phyloP scores from a whole-genome alignment of 441 rosid genomes.

The Euphorbia schlechtendalii region DNA sequence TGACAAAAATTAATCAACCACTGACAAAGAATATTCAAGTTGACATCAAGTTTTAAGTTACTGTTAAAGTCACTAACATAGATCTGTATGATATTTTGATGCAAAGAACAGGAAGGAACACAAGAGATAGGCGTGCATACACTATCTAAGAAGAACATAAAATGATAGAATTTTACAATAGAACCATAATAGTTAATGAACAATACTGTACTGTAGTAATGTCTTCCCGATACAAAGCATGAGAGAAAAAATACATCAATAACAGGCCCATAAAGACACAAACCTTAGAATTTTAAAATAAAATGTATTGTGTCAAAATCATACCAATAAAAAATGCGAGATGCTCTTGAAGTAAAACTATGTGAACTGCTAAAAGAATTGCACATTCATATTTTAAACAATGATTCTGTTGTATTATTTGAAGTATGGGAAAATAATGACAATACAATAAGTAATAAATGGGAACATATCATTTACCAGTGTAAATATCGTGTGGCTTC shows the following conservation, averaged over 20 bases:
- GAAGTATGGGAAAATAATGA: not conserved
- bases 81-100: not conserved
- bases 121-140: no score
- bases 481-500: constrained; percentile 99
- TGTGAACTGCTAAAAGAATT: not conserved
- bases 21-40: no score
- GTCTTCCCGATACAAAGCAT: constrained; percentile 2
- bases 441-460: no score
- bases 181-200: not conserved
- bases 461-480: no score
- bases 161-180: not conserved
- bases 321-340: not conserved
- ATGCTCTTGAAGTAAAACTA: not conserved
- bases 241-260: not conserved
- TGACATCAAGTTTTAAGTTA: not conserved
- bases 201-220: no score
- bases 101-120: constrained; percentile 2
- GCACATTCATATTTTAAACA: constrained; percentile 9
- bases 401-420: not conserved
- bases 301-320: not conserved
- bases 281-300: not conserved
- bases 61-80: not conserved
- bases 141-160: no score
- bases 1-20: no score
- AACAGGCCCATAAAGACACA: no score